Conservation (phyloP, 306 rosid species). For the Delonix regia region DNA sequence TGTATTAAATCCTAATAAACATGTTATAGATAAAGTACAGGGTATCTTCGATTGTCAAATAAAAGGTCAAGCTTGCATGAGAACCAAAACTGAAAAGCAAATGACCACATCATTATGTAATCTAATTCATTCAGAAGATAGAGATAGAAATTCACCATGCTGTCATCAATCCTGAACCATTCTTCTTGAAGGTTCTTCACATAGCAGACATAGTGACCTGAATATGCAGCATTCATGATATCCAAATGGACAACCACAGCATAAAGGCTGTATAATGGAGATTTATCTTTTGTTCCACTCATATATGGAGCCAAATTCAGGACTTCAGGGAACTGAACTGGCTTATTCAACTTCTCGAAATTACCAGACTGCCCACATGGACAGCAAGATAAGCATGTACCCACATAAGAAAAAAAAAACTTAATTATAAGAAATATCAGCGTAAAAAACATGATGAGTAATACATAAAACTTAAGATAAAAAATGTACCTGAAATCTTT, state of each 20-base stretch:
- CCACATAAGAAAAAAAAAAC: slow-evolving; percentile 20
- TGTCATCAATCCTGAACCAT: slow-evolving; percentile 78
- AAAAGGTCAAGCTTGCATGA: slow-evolving; percentile 4
- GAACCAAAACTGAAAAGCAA: slow-evolving; percentile 21
- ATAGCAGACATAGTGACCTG: slow-evolving; percentile 82
- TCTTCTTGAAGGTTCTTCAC: slow-evolving; percentile 64
- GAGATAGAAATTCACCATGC: slow-evolving; percentile 54
- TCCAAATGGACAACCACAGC: slow-evolving; percentile 88
- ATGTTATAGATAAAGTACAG: neutral
- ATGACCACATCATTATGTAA: slow-evolving; percentile 3
- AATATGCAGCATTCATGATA: slow-evolving; percentile 65
- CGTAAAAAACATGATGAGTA: slow-evolving; percentile 1
- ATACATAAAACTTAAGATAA: slow-evolving; percentile 25
- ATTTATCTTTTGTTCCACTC: slow-evolving; percentile 56
- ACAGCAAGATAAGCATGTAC: slow-evolving; percentile 37
- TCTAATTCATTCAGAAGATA: neutral
- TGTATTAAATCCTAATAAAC: neutral
- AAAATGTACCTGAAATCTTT: slow-evolving; percentile 70
- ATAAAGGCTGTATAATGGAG: slow-evolving; percentile 66
- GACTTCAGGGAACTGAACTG: slow-evolving; percentile 64
- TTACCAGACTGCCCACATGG: slow-evolving; percentile 65
- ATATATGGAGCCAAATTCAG: slow-evolving; percentile 74
- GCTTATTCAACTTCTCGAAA: slow-evolving; percentile 72
- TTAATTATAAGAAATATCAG: neutral
- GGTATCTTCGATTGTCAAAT: neutral